Evolutionary conservation across 768 basidiomycete species (phyloP).

Genomic region (Amanita rubescens): DNA sequence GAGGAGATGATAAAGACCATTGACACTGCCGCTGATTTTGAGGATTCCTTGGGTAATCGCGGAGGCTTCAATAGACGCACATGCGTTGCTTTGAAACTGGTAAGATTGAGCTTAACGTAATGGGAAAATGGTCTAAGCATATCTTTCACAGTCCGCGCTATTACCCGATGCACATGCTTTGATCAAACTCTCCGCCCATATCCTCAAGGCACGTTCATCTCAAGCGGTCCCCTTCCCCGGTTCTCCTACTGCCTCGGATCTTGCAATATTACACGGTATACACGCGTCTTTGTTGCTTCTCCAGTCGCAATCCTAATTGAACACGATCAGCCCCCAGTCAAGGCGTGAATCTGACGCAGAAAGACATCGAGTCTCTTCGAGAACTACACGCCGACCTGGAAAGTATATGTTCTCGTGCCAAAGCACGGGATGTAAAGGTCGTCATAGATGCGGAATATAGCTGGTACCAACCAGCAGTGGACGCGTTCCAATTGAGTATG

Average conservation of each 20-base stretch:
- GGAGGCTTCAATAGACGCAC: slow-evolving; percentile 42
- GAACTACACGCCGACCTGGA: slow-evolving; percentile 56
- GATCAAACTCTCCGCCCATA: slow-evolving; percentile 51
- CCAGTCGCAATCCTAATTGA: neutral
- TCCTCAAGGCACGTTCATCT: slow-evolving; percentile 35
- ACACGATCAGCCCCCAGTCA: slow-evolving; percentile 3
- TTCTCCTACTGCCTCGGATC: slow-evolving; percentile 50
- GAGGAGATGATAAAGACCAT: slow-evolving; percentile 72
- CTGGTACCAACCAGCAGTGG: slow-evolving; percentile 78
- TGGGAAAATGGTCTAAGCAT: neutral
- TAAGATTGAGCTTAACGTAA: slow-evolving; percentile 18
- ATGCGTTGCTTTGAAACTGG: slow-evolving; percentile 84
- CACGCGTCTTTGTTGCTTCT: neutral
- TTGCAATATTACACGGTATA: slow-evolving; percentile 37
- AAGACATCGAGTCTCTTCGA: slow-evolving; percentile 54
- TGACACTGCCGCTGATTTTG: slow-evolving; percentile 76
- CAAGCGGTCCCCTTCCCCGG: slow-evolving; percentile 58
- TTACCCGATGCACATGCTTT: slow-evolving; percentile 56
- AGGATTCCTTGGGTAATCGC: slow-evolving; percentile 35
- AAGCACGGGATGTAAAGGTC: slow-evolving; percentile 55
- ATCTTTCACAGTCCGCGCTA: slow-evolving; percentile 49
- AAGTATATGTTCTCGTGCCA: slow-evolving; percentile 57
- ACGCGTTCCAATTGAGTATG: slow-evolving; percentile 67
- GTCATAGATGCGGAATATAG: slow-evolving; percentile 77
- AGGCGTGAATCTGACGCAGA: slow-evolving; percentile 29